Evolutionary conservation across 257 asterid species (phyloP).

Genomic region (Nicotiana tomentosiformis): DNA sequence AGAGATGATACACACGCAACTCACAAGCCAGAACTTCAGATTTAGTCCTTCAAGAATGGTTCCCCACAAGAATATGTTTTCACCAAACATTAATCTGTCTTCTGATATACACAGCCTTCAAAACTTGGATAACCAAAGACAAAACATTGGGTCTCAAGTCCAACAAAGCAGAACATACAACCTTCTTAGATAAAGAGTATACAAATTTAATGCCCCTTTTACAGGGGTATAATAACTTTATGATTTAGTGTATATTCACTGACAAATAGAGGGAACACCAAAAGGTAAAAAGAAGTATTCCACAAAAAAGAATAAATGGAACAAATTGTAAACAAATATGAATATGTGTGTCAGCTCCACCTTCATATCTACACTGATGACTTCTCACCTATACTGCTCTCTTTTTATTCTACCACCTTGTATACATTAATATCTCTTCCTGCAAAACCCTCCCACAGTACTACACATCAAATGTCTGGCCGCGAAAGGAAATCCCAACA

Average conservation of each 20-base stretch:
- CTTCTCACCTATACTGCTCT: conserved; percentile 4
- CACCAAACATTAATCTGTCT: neutral
- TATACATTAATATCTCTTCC: conserved; percentile 11
- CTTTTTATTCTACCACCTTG: conserved; percentile 21
- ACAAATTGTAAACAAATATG: conserved; percentile 16
- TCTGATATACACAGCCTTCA: neutral
- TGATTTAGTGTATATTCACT: neutral
- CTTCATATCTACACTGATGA: conserved; percentile 22
- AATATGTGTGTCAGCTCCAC: conserved; percentile 14
- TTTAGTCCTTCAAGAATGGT: neutral
- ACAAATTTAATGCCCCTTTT: neutral
- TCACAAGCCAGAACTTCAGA: neutral
- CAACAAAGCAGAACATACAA: neutral
- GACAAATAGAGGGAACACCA: neutral
- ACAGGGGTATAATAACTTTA: neutral
- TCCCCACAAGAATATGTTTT: neutral
- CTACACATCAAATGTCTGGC: conserved; percentile 8
- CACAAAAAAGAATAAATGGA: conserved; percentile 22
- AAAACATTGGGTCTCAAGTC: neutral
- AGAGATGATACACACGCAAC: too few relatives aligned
- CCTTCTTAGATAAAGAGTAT: neutral
- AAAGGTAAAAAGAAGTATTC: neutral
- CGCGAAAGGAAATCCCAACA: conserved; percentile 7
- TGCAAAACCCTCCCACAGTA: conserved; percentile 21
- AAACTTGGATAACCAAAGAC: neutral